These are phyloP conservation scores for Ceratocystis eucalypticola DNA, from an alignment of 2,329 filamentous ascomycete species.

Conservation along the genomic window DNA sequence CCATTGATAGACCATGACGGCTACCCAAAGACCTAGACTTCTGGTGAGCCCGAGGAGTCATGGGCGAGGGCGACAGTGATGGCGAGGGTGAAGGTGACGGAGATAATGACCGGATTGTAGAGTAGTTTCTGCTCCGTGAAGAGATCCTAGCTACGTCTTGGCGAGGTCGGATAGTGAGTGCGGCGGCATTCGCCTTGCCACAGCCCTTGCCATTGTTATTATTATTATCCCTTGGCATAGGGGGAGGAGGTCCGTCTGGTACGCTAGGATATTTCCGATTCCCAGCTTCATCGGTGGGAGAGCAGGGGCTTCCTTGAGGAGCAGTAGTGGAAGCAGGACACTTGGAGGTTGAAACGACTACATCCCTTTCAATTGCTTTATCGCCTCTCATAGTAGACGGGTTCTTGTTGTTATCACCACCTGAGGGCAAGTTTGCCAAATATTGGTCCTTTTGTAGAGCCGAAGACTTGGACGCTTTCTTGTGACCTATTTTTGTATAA, in stretches of 20 bases:
- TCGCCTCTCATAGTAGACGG: background rate
- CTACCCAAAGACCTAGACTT: constrained; percentile 12
- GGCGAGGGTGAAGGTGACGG: constrained; percentile 17
- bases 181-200: background rate
- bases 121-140: constrained; percentile 19
- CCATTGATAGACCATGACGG: constrained; percentile 3
- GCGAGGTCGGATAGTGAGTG: constrained; percentile 6
- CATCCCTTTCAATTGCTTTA: no score
- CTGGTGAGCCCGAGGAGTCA: constrained; percentile 6
- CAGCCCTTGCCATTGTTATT: constrained; percentile 6
- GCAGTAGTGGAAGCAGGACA: background rate
- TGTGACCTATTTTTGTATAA: constrained; percentile 14
- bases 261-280: background rate
- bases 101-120: constrained; percentile 6
- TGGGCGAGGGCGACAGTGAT: background rate
- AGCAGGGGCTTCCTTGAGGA: background rate
- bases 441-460: background rate
- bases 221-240: constrained; percentile 21
- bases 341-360: background rate
- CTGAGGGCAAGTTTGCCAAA: background rate
- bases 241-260: constrained; percentile 19
- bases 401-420: background rate
- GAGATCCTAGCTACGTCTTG: constrained; percentile 20
- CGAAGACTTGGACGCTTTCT: background rate
- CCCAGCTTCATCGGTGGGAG: background rate